Conservation (phyloP, 2,329 filamentous ascomycete genomes). For the Metarhizium humberi region DNA sequence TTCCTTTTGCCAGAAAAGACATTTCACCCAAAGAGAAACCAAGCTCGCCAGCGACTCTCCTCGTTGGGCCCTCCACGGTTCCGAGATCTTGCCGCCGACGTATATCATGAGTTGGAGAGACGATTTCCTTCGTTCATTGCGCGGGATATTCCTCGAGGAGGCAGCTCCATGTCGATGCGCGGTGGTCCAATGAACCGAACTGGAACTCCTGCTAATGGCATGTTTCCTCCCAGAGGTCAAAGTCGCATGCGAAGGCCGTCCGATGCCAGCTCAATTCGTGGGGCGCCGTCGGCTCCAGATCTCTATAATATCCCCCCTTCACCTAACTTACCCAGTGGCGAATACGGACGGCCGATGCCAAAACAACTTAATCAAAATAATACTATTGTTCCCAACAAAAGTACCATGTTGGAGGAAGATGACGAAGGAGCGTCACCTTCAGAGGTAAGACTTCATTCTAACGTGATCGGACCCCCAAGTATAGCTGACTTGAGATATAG, state of each 20-base stretch:
- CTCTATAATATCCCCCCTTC: conserved; percentile 49
- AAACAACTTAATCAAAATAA: conserved; percentile 86
- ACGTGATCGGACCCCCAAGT: not conserved
- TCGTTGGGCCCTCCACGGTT: conserved; percentile 82
- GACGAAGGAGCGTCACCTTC: conserved; percentile 47
- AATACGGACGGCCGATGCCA: conserved; percentile 67
- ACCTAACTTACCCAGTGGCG: conserved; percentile 48
- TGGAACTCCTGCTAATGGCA: conserved; percentile 50
- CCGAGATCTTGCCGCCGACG: conserved; percentile 85
- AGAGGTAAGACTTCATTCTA: conserved; percentile 25
- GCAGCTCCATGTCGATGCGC: conserved; percentile 59
- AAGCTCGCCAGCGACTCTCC: conserved; percentile 90
- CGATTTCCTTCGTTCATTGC: conserved; percentile 74
- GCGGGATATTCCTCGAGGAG: conserved; percentile 57
- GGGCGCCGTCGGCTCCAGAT: conserved; percentile 28
- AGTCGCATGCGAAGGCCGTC: conserved; percentile 48
- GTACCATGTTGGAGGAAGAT: conserved; percentile 93
- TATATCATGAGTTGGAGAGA: conserved; percentile 89
- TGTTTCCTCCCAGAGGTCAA: conserved; percentile 40
- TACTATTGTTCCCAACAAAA: conserved; percentile 95
- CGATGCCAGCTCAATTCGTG: conserved; percentile 52
- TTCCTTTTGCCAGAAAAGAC: conserved; percentile 77
- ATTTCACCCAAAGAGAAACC: conserved; percentile 95
- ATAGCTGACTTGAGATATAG: conserved; percentile 20
- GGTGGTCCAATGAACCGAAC: conserved; percentile 47